phyloP scores from a whole-genome alignment of 2,329 filamentous ascomycete genomes.

The Fusarium sp. region DNA sequence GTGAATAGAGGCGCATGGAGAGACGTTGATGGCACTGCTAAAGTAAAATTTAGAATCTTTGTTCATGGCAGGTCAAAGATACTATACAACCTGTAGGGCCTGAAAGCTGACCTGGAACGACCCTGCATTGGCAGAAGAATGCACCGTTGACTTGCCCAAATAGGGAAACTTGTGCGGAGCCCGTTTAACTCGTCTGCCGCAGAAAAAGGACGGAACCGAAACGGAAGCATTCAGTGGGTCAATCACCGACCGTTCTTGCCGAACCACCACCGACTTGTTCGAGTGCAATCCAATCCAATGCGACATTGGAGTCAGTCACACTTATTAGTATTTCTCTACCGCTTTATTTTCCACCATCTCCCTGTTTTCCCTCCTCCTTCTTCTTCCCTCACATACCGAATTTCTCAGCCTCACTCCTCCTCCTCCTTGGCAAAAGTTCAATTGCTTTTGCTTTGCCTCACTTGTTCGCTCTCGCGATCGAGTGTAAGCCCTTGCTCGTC shows the following conservation, averaged over 20 bases:
- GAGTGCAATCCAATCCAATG: slow-evolving; percentile 4
- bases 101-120: slow-evolving; percentile 8
- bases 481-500: slow-evolving; percentile 33
- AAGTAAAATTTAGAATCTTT: not conserved
- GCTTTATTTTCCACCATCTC: slow-evolving; percentile 29
- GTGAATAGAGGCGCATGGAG: not conserved
- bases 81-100: slow-evolving; percentile 2
- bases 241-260: slow-evolving; percentile 42
- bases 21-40: not conserved
- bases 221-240: slow-evolving; percentile 45
- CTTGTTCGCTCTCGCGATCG: slow-evolving; percentile 31
- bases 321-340: slow-evolving; percentile 16
- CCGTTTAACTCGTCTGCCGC: slow-evolving; percentile 10
- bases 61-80: slow-evolving; percentile 11
- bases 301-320: slow-evolving; percentile 9
- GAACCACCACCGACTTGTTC: slow-evolving; percentile 41
- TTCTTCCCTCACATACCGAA: not conserved
- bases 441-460: slow-evolving; percentile 34
- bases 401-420: slow-evolving; percentile 1
- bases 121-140: slow-evolving; percentile 22
- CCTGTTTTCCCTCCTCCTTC: slow-evolving; percentile 4
- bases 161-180: slow-evolving; percentile 30
- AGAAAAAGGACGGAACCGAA: slow-evolving; percentile 40
- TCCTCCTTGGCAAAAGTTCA: slow-evolving; percentile 8
- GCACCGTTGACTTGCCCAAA: slow-evolving; percentile 34